Base-by-base conservation (phyloP, 106 monocot species). In the Allium fistulosum region DNA sequence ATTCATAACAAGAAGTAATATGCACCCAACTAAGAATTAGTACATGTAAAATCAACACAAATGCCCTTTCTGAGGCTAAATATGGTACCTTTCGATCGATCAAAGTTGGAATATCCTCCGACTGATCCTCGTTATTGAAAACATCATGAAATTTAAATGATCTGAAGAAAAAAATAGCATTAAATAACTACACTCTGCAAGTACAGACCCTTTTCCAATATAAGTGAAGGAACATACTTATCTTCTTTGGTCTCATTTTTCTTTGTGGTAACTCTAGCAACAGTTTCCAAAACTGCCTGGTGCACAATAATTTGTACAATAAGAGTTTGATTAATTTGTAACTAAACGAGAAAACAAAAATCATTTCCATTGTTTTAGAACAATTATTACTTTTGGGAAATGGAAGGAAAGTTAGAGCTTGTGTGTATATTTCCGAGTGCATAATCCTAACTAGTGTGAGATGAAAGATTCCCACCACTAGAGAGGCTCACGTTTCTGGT, bases 201-300 rank as follows among this genome's bases (percentile, higher is more conserved):
- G 4, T 5, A 37, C 37, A 37, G 4, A 37, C 37, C 5, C 37
- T 37, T 37, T 37, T 37, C 37, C 37, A 37, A 69, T 28, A 65
- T 37, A 72, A 27, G 59, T 52, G 66, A 50, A 69, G 61, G 11
- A 8, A 69, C 67, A 75, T 87, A 99, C 97, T 89, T 92, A 51
- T 99, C 92, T 64, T 92, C 97, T 63, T 89, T 97, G 56, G 92
- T 92, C 22, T 99, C 97, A 83, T 99, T 99, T 78, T 99, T 99
- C 84, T 92, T 99, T 37, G 68, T 56, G 53, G 81, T 84, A 53
- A 92, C 92, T 80, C 97, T 86, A 69, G 97, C 97, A 52, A 99
- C 97, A 66, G 97, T 99, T 73, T 99, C 97, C 69, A 99, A 71
- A 79, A 92, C 83, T 63, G 92, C 97, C 97, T 99, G 79, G 57